Base-by-base conservation (phyloP, 495 filamentous ascomycete genomes). In the Collariella sp. region DNA sequence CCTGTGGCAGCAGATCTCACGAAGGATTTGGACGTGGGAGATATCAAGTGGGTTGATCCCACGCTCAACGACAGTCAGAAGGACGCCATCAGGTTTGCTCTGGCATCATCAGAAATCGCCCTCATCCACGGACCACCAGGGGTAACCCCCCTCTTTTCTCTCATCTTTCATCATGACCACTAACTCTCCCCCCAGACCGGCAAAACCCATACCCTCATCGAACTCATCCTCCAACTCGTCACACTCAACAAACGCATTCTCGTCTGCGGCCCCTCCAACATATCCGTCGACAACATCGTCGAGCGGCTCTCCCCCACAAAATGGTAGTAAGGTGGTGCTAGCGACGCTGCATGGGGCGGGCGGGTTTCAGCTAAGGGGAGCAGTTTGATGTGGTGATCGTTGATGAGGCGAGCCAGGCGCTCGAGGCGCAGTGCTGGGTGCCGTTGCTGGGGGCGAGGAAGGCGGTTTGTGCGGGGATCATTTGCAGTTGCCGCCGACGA, bases 381-480 rank as follows among this genome's bases (percentile, higher is more conserved):
- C 69, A 80, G 50, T 99, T 99, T 59, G 93, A 99, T 66, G 87
- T 96, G 5, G 88, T 97, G 2, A 81, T 97, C 31, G 87, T 98
- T 38, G 93, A 98, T 62, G 93, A 98, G 71, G 93, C 89, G 0
- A 93, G 87, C 65, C 93, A 98, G 67, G 93, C 93, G 3, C 76
- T 98, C 13, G 93, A 98, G 67, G 89, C 94, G 1, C 93, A 97
- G 67, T 97, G 91, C 69, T 98, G 93, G 93, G 90, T 96, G n/a
- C 82, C 94, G 13, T 69, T 98, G 29, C 74, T 96, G 15, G 68
- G 76, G 9, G 88, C 89, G 2, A 82, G 79, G 48, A 96, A 96
- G 72, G 81, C 90, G 1, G 83, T 98, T 4, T 84, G 95, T 42
- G 93, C 93, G 93, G 93, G 51, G 93, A 98, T 60, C 93, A 96